Conservation (phyloP, 305 asterid genomes). For the Fraxinus albicans region DNA sequence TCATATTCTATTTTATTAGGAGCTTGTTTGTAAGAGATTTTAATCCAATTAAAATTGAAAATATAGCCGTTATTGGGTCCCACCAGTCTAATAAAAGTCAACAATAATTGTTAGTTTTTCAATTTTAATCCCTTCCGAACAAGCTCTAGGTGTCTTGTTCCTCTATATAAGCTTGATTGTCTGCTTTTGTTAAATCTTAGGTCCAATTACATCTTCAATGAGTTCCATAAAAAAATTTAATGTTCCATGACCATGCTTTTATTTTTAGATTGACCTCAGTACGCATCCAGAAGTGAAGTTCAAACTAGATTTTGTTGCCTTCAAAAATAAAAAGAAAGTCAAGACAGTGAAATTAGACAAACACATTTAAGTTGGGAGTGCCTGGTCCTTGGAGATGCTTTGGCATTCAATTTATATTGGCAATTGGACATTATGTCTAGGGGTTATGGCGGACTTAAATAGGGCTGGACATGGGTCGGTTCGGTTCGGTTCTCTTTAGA, state of each 20-base stretch:
- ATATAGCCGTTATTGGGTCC: too few relatives aligned
- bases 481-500: background rate
- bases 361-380: background rate
- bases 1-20: background rate
- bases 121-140: too few relatives aligned
- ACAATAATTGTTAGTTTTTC: too few relatives aligned
- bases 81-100: too few relatives aligned
- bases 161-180: too few relatives aligned
- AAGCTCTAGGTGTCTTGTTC: too few relatives aligned
- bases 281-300: background rate
- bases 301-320: background rate
- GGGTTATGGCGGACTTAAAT: background rate
- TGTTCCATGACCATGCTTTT: background rate
- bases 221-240: background rate
- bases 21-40: background rate
- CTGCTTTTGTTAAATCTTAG: too few relatives aligned
- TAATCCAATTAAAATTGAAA: too few relatives aligned
- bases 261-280: background rate
- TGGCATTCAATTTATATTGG: background rate
- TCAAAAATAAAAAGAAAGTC: background rate
- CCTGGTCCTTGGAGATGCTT: background rate
- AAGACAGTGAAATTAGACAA: background rate
- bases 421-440: background rate
- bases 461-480: too few relatives aligned
- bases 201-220: too few relatives aligned